phyloP scores from a whole-genome alignment of 2,329 filamentous ascomycete genomes.

The Clonostachys rhizophaga region DNA sequence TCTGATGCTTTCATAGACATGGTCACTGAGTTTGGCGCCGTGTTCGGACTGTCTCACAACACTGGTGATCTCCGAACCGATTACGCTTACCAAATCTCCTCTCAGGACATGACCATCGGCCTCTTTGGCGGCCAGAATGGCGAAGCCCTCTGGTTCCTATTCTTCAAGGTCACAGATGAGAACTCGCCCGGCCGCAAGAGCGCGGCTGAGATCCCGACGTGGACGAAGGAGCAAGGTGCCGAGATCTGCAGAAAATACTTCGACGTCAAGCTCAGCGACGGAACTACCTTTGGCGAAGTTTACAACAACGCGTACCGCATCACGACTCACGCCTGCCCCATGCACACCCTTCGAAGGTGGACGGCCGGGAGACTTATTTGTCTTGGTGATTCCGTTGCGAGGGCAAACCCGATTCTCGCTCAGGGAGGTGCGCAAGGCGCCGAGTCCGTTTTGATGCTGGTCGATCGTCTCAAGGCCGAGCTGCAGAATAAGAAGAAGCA shows the following conservation, averaged over 20 bases:
- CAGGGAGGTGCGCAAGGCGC: background rate
- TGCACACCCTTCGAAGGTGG: background rate
- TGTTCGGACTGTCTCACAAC: background rate
- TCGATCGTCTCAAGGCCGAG: background rate
- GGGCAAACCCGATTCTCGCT: background rate
- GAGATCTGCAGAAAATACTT: background rate
- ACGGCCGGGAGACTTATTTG: background rate
- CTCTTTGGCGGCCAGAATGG: background rate
- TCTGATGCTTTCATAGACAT: background rate
- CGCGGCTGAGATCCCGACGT: background rate
- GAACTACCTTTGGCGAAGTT: conserved; percentile 1
- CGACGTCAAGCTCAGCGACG: background rate
- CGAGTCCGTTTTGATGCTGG: background rate
- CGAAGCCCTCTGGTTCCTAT: background rate
- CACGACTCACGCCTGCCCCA: background rate
- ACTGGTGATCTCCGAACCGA: background rate
- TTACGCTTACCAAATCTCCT: background rate
- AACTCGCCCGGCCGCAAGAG: background rate
- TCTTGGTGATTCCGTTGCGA: background rate
- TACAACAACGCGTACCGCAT: background rate
- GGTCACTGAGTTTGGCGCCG: background rate
- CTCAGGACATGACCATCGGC: background rate
- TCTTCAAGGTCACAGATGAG: conserved; percentile 1
- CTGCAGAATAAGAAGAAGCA: too few species aligned
- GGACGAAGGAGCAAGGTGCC: background rate